A percentile compares a stretch with the other conserved stretches of the same genome.
Conservation (phyloP, 345 rosid species). For the Lepidium didymum region DNA sequence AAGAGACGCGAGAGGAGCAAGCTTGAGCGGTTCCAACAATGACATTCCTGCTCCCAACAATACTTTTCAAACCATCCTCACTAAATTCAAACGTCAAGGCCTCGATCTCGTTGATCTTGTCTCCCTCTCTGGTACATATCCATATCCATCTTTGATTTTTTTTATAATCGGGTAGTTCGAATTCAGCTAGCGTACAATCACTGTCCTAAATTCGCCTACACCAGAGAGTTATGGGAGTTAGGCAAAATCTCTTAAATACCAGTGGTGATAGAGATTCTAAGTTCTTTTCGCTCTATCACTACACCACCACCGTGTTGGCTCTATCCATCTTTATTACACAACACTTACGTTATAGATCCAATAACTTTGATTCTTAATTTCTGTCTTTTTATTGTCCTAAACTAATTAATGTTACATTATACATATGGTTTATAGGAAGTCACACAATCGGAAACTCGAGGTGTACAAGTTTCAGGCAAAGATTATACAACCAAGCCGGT, state of each 20-base stretch:
- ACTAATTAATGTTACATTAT: no score
- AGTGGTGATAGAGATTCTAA: no score
- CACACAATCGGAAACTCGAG: constrained; percentile 70
- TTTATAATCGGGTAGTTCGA: no score
- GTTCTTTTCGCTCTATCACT: no score
- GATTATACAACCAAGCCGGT: constrained; percentile 66
- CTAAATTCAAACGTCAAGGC: constrained; percentile 50
- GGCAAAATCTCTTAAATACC: no score
- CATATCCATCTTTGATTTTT: background rate
- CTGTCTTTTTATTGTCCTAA: background rate
- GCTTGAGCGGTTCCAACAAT: constrained; percentile 74
- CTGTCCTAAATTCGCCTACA: no score
- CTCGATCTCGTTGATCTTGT: constrained; percentile 64
- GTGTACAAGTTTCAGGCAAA: constrained; percentile 71
- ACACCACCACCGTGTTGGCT: no score
- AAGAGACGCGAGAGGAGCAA: constrained; percentile 60
- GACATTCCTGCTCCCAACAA: constrained; percentile 61
- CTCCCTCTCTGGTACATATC: constrained; percentile 52
- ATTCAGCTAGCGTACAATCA: no score
- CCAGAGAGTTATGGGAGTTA: no score
- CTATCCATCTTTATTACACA: no score
- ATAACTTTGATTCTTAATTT: background rate
- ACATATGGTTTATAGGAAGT: constrained; percentile 43
- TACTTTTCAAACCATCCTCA: constrained; percentile 54
- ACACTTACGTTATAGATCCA: background rate